Evolutionary conservation across 139 green algal genomes (phyloP), one percentile per base, ranked within the genome.

Genomic region (Volvox africanus): DNA sequence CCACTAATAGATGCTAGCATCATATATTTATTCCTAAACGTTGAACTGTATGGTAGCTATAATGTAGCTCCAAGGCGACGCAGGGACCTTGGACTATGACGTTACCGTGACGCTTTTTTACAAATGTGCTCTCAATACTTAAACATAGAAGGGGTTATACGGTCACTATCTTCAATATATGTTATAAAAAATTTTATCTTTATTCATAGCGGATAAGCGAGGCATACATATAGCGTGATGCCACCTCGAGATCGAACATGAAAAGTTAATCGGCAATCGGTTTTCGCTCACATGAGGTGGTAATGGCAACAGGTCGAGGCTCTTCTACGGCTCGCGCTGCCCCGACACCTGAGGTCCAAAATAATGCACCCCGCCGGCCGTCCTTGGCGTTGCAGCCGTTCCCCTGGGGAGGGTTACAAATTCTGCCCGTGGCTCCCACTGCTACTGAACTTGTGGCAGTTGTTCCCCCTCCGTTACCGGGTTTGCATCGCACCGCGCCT

Each of bases 321-420:
- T 24, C 11, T 24, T 6, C 24, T 16, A 24, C 65, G 65, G 65
- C 30, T n/a, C 33, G 76, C 76, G 76, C 16, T 1, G 30, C 76
- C 18, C 24, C 37, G 36, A 35, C 78, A 20, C 78, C 78, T 26
- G 37, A 1, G 36, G 36, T 26, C 30, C 11, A 18, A 33, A 22
- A 12, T 61, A n/a, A 87, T 30, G 68, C 36, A 5, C 67, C 67
- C 2, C 36, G 36, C 1, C 83, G 83, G 26, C 67, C 68, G 14
- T 80, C 67, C n/a, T 20, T 89, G 69, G 84, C 84, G 12, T 32
- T 83, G 50, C 86, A 90, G 44, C 86, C 86, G 0, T 90, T 84
- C 50, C n/a, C 86, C 0, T 90, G 69, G 69, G n/a, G 0, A 11
- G 73, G 86, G 11, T 55, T 90, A 6, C 86, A 90, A 30, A 67